Evolutionary conservation across 805 yeast species (phyloP).

Genomic region (Candida succiphila): DNA sequence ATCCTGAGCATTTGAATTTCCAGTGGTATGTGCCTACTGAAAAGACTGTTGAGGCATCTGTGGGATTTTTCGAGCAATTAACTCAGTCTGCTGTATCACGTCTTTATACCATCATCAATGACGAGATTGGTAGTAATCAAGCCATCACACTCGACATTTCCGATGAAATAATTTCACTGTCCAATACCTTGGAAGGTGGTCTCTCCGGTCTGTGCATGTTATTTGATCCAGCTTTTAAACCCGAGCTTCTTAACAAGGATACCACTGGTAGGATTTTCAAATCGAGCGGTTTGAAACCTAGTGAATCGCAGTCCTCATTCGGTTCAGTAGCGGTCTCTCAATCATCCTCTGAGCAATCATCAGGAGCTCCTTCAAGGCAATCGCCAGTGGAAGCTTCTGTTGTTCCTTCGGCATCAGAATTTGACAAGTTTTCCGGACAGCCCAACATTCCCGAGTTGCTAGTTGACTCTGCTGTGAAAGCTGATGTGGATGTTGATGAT

Average conservation of each 20-base stretch:
- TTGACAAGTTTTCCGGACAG: too few species aligned
- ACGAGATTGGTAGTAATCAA: slow-evolving; percentile 29
- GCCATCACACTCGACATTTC: slow-evolving; percentile 13
- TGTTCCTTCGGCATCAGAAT: too few species aligned
- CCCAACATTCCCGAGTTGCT: too few species aligned
- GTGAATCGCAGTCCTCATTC: too few species aligned
- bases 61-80: slow-evolving; percentile 43
- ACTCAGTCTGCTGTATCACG: slow-evolving; percentile 31
- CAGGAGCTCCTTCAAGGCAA: background rate
- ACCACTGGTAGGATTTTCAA: too few species aligned
- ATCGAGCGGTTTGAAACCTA: too few species aligned
- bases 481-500: slow-evolving; percentile 9
- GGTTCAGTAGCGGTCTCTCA: too few species aligned
- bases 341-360: too few species aligned
- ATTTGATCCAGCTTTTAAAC: slow-evolving; percentile 59
- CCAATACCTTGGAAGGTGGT: slow-evolving; percentile 16
- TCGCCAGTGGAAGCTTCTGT: too few species aligned
- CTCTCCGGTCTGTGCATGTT: slow-evolving; percentile 63
- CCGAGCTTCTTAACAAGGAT: too few species aligned
- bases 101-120: slow-evolving; percentile 22
- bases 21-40: slow-evolving; percentile 68
- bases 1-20: slow-evolving; percentile 38
- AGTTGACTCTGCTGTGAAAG: too few species aligned
- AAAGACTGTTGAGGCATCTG: slow-evolving; percentile 49
- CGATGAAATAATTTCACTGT: slow-evolving; percentile 14